Base-by-base conservation (phyloP, 2,329 filamentous ascomycete genomes). In the Fusarium sp. region DNA sequence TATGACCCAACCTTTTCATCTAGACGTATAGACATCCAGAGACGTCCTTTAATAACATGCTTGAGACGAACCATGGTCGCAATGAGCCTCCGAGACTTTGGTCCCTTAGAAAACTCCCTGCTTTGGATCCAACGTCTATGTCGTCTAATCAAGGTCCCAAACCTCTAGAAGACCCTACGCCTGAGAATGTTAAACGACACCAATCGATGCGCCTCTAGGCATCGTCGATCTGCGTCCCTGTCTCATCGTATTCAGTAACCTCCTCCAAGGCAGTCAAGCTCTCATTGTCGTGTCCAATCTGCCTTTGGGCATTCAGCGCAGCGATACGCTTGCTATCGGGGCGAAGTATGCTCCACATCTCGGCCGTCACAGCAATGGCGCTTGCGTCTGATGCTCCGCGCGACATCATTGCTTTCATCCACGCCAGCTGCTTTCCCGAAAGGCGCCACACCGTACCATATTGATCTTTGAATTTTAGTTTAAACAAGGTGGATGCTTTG, bases 401-500 rank as follows among this genome's bases (percentile, higher is more conserved):
- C 11, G 70, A 67, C 34, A 55, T 40, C 20, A 57, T 65, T 0
- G 80, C 79, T 70, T 88, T 88, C 60, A 88, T 78, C 34, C 74
- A 74, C 9, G 79, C 81, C 4, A 88, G 77, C 71, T 88, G 85
- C 2, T 75, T 77, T 0, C 85, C 85, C 0, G 82, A 82, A 62
- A 88, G 79, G 12, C 74, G 74, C 84, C 84, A 88, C 2, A 79
- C 72, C 53, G 87, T 83, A 0, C 41, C 69, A 0, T 75, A 58
- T 1, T 51, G 61, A 0, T 6, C 59, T 0, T 62, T 51, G 66
- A 80, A 77, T 36, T 76, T 79, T n/a, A 77, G 40, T 41, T 80
- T 81, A 72, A 85, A 87, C 5, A 80, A 75, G 5, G 77, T 77
- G 2, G 85, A 86, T 0, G 86, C 86, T 59, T 85, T 85, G 16